Base-by-base conservation (phyloP, 768 basidiomycete genomes). In the Lentinula lateritia region DNA sequence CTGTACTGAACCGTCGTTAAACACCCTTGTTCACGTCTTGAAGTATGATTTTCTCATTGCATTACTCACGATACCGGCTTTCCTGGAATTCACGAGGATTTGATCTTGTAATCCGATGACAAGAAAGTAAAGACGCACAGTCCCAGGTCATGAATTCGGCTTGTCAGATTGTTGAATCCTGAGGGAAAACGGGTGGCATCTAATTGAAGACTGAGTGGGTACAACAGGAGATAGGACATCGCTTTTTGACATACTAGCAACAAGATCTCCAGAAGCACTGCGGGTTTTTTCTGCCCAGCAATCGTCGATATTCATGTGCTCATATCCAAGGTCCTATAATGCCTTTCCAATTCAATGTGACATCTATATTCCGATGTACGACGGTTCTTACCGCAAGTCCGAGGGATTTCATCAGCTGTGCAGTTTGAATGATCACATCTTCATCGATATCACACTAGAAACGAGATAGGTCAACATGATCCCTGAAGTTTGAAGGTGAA, bases 201-300 rank as follows among this genome's bases (percentile, higher is more conserved):
- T 85, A 61, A 12, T 35, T 32, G 10, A 36, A 32, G 39, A 13
- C 13, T 32, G 16, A 42, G 15, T 12, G 13, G 53, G 9, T 5
- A 41, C 39, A 42, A 15, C 18, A 13, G 8, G 13, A 32, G 8
- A 34, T 4, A 28, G 23, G 8, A 15, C 41, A 13, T 38, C 58
- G 5, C 8, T 34, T 18, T 28, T 39, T 4, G 38, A 67, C 78
- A 32, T 53, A 84, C 86, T 77, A 36, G 82, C 83, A 53, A 85
- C 76, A n/a, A 88, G 81, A 64, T 84, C 75, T 1, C 86, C 86
- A 8, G 67, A 62, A 4, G 74, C 64, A 61, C 71, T 83, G 41
- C 86, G 77, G 50, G 82, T 67, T 65, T 81, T 86, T 70, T 84
- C 80, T 2, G 86, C 80, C 64, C 85, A 88, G 64, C 86, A 88